A percentile compares a stretch with the other conserved stretches of the same genome.
phyloP scores from a whole-genome alignment of 2,329 filamentous ascomycete species.

The Cercospora janseana region DNA sequence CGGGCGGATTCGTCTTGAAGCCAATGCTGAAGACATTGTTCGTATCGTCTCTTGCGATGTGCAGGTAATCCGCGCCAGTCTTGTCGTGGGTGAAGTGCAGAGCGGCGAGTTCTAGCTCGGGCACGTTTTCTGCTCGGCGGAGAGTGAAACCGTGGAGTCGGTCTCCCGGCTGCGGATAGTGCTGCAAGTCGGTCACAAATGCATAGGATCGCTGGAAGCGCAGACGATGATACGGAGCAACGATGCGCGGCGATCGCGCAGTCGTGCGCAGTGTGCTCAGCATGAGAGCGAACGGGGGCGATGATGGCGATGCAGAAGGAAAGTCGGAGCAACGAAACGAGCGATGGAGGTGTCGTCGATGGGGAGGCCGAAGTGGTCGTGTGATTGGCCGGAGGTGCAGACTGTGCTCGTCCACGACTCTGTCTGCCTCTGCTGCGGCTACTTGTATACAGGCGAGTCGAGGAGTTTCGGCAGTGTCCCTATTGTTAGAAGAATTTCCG shows the following conservation, averaged over 20 bases:
- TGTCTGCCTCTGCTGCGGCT: slow-evolving; percentile 6
- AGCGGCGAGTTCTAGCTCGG: slow-evolving; percentile 89
- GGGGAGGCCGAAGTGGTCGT: background rate
- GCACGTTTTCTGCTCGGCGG: slow-evolving; percentile 83
- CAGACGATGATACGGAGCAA: slow-evolving; percentile 25
- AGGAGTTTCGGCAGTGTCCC: no score
- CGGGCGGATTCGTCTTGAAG: slow-evolving; percentile 97
- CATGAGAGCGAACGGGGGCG: slow-evolving; percentile 19
- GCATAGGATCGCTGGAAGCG: slow-evolving; percentile 44
- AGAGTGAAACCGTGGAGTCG: slow-evolving; percentile 92
- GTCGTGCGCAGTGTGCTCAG: slow-evolving; percentile 26
- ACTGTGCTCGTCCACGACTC: background rate
- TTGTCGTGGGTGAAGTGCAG: slow-evolving; percentile 89
- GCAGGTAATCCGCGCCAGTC: slow-evolving; percentile 92
- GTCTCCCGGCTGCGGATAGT: slow-evolving; percentile 75
- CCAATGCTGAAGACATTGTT: slow-evolving; percentile 99
- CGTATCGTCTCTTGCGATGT: slow-evolving; percentile 89
- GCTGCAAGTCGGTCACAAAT: slow-evolving; percentile 72
- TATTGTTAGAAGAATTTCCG: no score
- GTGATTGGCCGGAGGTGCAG: background rate
- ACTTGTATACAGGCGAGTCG: no score
- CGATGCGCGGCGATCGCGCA: slow-evolving; percentile 27
- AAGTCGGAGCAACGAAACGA: no score
- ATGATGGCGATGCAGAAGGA: background rate
- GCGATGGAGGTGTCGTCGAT: background rate